Base-by-base conservation (phyloP, 305 asterid species). In the Andrographis paniculata region DNA sequence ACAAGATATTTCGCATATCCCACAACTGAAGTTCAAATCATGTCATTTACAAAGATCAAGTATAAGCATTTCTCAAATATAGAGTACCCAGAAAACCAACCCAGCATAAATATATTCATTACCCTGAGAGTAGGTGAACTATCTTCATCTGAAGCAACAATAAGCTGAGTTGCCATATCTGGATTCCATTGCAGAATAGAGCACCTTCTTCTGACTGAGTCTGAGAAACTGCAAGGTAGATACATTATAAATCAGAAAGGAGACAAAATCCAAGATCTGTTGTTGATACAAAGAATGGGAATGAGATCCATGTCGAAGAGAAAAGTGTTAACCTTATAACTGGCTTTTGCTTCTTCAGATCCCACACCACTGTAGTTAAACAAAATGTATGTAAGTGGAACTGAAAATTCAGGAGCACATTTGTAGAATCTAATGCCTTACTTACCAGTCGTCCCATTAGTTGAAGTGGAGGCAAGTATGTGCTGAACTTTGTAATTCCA, bases 151-250 rank as follows among this genome's bases (percentile, higher is more conserved):
- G 99, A 87, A 66, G 99, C 95, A 64, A 92, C 97, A 58, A 87
- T 69, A 17, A 92, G 94, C 72, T 87, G 96, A 31, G 96, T 92
- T 14, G 94, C 93, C 66, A 81, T 53, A 58, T 87, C 93, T 4
- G 99, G 99, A 66, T 92, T 69, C 99, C 99, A 92, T 79, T 92
- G 99, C 80, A 92, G 67, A 62, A 84, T 96, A 66, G 96, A 87
- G 80, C 96, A 81, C 64, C 99, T 71, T 70, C 93, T 79, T 79
- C 79, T 78, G 42, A 66, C 45, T 50, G 96, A 68, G 61, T 92
- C 99, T 12, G 87, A 42, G 70, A 92, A 92, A 75, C 99, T 92
- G 93, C 70, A 50, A 50, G n/a, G n/a, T 56, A 52, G 18, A 43
- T 67, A 63, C 59, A 54, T 48, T 54, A 50, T 56, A 46, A 56